These are phyloP conservation scores for Paxillus involutus DNA, from an alignment of 768 basidiomycete species.

Conservation along the genomic window DNA sequence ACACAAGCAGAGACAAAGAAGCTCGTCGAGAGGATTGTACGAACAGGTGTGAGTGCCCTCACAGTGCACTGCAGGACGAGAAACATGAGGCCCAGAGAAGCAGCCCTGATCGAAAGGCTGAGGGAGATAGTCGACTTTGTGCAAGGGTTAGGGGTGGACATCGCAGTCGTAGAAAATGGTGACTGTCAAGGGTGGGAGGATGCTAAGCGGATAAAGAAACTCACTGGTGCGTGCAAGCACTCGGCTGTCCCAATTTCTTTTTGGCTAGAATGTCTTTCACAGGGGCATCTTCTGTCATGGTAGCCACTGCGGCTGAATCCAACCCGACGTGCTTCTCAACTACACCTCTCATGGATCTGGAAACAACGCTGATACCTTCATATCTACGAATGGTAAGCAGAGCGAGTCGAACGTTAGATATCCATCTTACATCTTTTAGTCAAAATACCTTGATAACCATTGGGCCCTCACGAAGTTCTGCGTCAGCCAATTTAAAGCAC, in stretches of 20 bases:
- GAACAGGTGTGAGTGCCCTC: constrained; percentile 84
- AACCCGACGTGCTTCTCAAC: constrained; percentile 88
- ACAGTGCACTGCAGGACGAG: constrained; percentile 96
- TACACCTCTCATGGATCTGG: constrained; percentile 66
- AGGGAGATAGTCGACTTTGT: constrained; percentile 87
- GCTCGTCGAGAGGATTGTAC: constrained; percentile 85
- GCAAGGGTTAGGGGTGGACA: constrained; percentile 63
- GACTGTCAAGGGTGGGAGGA: constrained; percentile 84
- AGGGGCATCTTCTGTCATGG: constrained; percentile 93
- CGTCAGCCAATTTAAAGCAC: constrained; percentile 75
- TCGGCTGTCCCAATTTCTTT: not conserved
- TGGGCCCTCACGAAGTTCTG: constrained; percentile 90
- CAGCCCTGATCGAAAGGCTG: constrained; percentile 75
- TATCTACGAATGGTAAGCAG: constrained; percentile 71
- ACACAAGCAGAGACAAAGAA: constrained; percentile 85
- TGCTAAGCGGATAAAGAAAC: constrained; percentile 66
- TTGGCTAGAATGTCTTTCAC: not conserved
- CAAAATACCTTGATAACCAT: constrained; percentile 73
- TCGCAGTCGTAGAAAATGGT: constrained; percentile 94
- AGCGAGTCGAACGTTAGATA: not conserved
- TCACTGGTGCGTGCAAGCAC: constrained; percentile 58
- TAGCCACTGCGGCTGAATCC: constrained; percentile 90
- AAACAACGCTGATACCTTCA: constrained; percentile 64
- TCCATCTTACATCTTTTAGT: constrained; percentile 38
- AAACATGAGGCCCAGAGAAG: constrained; percentile 84